These are phyloP conservation scores for Chenopodium suecicum DNA, from an alignment of 148 eudicot species.

Conservation along the genomic window DNA sequence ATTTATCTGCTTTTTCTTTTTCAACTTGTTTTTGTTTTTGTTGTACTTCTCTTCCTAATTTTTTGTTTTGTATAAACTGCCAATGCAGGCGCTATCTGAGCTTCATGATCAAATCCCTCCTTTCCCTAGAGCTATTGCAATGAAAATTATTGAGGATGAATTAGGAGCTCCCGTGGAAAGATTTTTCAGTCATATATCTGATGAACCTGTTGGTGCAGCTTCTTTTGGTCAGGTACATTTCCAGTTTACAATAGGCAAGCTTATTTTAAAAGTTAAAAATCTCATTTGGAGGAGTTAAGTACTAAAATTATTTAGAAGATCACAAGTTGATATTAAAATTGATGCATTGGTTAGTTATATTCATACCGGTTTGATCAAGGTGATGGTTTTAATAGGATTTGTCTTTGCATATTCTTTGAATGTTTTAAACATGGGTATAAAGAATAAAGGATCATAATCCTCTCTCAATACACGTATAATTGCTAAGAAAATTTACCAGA, in stretches of 20 bases:
- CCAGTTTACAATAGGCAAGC: slow-evolving; percentile 9
- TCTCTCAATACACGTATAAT: neutral
- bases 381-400: neutral
- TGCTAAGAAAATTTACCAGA: neutral
- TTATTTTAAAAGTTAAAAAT: neutral
- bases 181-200: slow-evolving; percentile 70
- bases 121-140: slow-evolving; percentile 77
- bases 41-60: slow-evolving; percentile 7
- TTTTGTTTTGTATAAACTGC: slow-evolving; percentile 26
- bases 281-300: neutral
- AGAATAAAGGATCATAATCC: too few species aligned
- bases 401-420: neutral
- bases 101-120: slow-evolving; percentile 98
- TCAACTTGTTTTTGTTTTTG: neutral
- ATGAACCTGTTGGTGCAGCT: slow-evolving; percentile 97
- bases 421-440: neutral
- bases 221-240: slow-evolving; percentile 92
- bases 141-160: slow-evolving; percentile 91
- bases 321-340: neutral
- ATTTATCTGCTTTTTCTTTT: neutral
- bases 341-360: neutral
- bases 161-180: slow-evolving; percentile 61
- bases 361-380: neutral
- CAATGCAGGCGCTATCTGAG: slow-evolving; percentile 82
- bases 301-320: neutral